Base-by-base conservation (phyloP, 805 yeast species). In the Scheffersomyces amazonensis region DNA sequence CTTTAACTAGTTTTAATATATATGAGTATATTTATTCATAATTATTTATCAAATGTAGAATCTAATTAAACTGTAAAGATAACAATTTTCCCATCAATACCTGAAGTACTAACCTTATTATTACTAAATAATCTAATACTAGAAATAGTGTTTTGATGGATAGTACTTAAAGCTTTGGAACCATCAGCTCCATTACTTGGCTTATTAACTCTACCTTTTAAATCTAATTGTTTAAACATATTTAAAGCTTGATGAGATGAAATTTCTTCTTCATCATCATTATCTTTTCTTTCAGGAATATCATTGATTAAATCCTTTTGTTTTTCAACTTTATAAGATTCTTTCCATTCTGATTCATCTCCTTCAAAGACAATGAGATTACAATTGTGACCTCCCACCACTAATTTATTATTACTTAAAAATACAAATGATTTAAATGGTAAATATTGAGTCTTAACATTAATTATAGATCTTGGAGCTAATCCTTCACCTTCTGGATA, bases 201-300 rank as follows among this genome's bases (percentile, higher is more conserved):
- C 37, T 68, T 67, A 52, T 67, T 70, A 36, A 78, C 78, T 40
- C 86, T 77, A 42, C 99, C 99, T 72, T 89, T 93, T 60, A 91
- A 76, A 66, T 93, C 99, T 75, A 93, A 70, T 63, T 91, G 96
- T 64, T 87, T 82, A 71, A 93, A 93, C 90, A 91, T 88, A 67
- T 86, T 85, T 61, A 93, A 76, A 5, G 95, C 95, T 47, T 83
- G 78, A 46, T 84, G 86, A 46, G 86, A 83, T 37, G 75, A 75
- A 40, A 73, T 76, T 39, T 78, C 87, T 33, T 71, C 78, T 31
- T 71, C 79, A 35, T 69, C 76, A 30, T 43, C 52, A 7, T 38
- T 44, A 10, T 38, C 31, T 11, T 67, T 46, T 16, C 30, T 22
- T n/a, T 47, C 53, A n/a, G 65, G 54, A 25, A 67, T 78, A 49